These are phyloP conservation scores for Xylogone sp. DNA, from an alignment of 2,329 filamentous ascomycete species.

Conservation along the genomic window DNA sequence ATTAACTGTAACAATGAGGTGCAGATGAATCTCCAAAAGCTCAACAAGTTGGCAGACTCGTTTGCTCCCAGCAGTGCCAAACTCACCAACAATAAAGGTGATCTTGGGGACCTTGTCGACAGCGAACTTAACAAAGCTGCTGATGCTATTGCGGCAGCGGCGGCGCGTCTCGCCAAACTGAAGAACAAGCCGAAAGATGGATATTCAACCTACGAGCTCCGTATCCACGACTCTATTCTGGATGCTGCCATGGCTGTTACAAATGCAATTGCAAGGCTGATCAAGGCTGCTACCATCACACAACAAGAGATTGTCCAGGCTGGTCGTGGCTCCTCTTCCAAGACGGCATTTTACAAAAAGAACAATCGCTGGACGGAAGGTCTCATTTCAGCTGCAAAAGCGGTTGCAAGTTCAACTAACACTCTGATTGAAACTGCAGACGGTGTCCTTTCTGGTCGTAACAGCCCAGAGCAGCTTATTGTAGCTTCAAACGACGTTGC, in stretches of 20 bases:
- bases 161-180: constrained; percentile 82
- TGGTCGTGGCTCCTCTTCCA: constrained; percentile 80
- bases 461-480: constrained; percentile 94
- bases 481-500: constrained; percentile 97
- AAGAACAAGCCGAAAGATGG: constrained; percentile 95
- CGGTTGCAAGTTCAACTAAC: constrained; percentile 89
- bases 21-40: constrained; percentile 85
- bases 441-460: constrained; percentile 86
- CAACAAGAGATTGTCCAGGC: constrained; percentile 97
- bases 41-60: constrained; percentile 88
- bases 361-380: constrained; percentile 99
- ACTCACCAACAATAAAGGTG: constrained; percentile 72
- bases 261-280: constrained; percentile 87
- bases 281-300: constrained; percentile 88
- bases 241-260: constrained; percentile 92
- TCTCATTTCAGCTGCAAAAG: constrained; percentile 94
- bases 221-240: constrained; percentile 92
- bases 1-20: constrained; percentile 98
- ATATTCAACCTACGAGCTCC: constrained; percentile 93
- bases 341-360: constrained; percentile 98
- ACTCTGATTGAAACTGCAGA: constrained; percentile 97
- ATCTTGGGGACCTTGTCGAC: constrained; percentile 91
- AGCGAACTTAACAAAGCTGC: constrained; percentile 88
- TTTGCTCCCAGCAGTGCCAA: constrained; percentile 87
- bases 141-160: constrained; percentile 89